phyloP scores from a whole-genome alignment of 169 alveolate genomes.

The Plasmodium sp. region DNA sequence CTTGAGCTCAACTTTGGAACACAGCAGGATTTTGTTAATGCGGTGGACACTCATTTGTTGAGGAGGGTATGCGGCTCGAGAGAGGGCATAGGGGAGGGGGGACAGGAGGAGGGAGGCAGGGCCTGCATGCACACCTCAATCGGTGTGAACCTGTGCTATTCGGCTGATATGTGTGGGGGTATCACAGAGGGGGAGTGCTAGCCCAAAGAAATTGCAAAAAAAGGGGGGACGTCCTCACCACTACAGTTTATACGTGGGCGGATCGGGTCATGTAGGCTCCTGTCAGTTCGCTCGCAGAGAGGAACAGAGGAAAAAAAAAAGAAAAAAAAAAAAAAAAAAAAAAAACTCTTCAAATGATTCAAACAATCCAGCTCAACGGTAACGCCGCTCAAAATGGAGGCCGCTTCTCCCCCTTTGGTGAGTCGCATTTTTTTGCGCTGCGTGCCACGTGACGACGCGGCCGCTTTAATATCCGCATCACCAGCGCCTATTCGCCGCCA shows the following conservation, averaged over 20 bases:
- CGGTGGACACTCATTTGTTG: conserved; percentile 46
- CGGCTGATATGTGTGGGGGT: not conserved
- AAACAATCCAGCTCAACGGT: not conserved
- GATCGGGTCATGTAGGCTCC: too few relatives aligned
- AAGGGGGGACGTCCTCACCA: not conserved
- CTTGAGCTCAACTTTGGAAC: conserved; percentile 23
- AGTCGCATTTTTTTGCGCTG: not conserved
- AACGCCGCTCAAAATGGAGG: not conserved
- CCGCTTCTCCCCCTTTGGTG: not conserved
- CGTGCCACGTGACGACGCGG: not conserved
- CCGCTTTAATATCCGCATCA: not conserved
- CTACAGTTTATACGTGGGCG: too few relatives aligned
- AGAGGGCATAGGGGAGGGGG: not conserved
- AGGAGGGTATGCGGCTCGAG: not conserved
- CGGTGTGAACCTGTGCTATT: not conserved
- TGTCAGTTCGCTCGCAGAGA: too few relatives aligned
- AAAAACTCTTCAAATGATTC: not conserved
- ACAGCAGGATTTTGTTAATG: conserved; percentile 41
- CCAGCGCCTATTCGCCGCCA: not conserved
- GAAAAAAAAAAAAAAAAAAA: too few relatives aligned
- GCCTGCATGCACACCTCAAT: not conserved
- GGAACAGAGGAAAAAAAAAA: too few relatives aligned
- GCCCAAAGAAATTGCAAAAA: not conserved
- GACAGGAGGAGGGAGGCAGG: not conserved
- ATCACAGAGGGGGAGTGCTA: not conserved